Evolutionary conservation across 164 flowering plant species (phyloP).

Genomic region (Santalum album): DNA sequence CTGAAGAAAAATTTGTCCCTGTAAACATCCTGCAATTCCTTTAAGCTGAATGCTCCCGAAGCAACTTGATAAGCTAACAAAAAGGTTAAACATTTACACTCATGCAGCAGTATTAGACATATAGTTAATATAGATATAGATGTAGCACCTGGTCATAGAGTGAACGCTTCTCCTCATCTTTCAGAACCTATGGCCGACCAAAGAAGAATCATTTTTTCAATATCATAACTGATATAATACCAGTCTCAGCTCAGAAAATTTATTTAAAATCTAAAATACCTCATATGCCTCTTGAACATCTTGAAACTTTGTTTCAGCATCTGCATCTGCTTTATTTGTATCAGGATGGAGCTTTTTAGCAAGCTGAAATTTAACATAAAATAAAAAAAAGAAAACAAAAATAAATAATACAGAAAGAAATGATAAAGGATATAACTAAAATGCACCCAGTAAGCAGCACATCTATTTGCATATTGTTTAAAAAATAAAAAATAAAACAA

Average conservation of each 20-base stretch:
- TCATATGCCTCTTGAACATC: slow-evolving; percentile 91
- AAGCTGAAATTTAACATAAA: too few species aligned
- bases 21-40: too few species aligned
- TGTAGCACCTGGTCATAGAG: slow-evolving; percentile 71
- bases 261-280: slow-evolving; percentile 23
- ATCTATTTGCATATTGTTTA: too few species aligned
- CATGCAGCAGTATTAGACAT: too few species aligned
- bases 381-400: background rate
- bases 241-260: background rate
- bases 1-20: too few species aligned
- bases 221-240: background rate
- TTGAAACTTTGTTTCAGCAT: slow-evolving; percentile 86
- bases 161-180: slow-evolving; percentile 78
- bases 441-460: background rate
- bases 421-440: too few species aligned
- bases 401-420: background rate
- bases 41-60: too few species aligned
- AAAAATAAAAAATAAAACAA: too few species aligned
- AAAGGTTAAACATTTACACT: too few species aligned
- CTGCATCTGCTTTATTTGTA: slow-evolving; percentile 82
- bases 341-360: slow-evolving; percentile 99
- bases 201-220: background rate
- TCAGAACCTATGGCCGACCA: slow-evolving; percentile 51
- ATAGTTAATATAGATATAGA: too few species aligned
- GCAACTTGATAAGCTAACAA: too few species aligned